Evolutionary conservation across 2,329 filamentous ascomycete species (phyloP).

Genomic region (Cadophora gregata): DNA sequence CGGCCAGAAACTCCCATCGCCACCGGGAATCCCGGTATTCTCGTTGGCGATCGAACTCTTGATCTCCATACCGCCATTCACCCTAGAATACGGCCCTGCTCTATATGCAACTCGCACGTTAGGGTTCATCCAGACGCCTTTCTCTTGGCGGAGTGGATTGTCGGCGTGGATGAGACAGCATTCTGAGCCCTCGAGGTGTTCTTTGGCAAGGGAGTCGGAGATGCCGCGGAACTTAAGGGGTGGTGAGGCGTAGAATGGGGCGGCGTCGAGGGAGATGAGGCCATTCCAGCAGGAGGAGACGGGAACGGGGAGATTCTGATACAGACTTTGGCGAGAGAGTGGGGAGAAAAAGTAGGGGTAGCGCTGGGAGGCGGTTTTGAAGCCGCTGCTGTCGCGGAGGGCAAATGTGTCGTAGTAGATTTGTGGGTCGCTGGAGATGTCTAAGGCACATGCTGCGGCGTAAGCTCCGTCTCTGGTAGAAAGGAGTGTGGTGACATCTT

Average conservation of each 20-base stretch:
- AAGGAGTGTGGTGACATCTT: slow-evolving; percentile 61
- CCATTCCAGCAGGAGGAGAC: slow-evolving; percentile 65
- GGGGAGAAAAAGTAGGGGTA: slow-evolving; percentile 65
- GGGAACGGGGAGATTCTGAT: slow-evolving; percentile 55
- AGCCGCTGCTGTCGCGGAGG: slow-evolving; percentile 58
- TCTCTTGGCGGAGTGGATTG: slow-evolving; percentile 51
- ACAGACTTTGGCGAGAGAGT: slow-evolving; percentile 59
- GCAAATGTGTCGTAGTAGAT: slow-evolving; percentile 66
- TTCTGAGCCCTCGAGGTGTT: slow-evolving; percentile 77
- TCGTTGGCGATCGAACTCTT: slow-evolving; percentile 15
- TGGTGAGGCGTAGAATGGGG: slow-evolving; percentile 54
- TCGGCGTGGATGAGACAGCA: slow-evolving; percentile 80
- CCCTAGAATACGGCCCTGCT: slow-evolving; percentile 55
- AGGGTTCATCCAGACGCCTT: slow-evolving; percentile 72
- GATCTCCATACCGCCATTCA: slow-evolving; percentile 48
- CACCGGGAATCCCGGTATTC: slow-evolving; percentile 7
- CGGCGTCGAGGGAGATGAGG: slow-evolving; percentile 58
- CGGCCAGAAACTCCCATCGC: slow-evolving; percentile 35
- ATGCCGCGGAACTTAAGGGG: slow-evolving; percentile 67
- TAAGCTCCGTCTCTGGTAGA: slow-evolving; percentile 63
- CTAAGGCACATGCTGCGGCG: slow-evolving; percentile 63
- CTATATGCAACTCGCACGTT: slow-evolving; percentile 72
- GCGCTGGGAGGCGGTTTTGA: slow-evolving; percentile 56
- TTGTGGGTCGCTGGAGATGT: slow-evolving; percentile 49
- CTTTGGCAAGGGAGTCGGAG: slow-evolving; percentile 62